These are phyloP conservation scores for Cyclotella cryptica DNA, from an alignment of 108 stramenopile species.

Conservation along the genomic window DNA sequence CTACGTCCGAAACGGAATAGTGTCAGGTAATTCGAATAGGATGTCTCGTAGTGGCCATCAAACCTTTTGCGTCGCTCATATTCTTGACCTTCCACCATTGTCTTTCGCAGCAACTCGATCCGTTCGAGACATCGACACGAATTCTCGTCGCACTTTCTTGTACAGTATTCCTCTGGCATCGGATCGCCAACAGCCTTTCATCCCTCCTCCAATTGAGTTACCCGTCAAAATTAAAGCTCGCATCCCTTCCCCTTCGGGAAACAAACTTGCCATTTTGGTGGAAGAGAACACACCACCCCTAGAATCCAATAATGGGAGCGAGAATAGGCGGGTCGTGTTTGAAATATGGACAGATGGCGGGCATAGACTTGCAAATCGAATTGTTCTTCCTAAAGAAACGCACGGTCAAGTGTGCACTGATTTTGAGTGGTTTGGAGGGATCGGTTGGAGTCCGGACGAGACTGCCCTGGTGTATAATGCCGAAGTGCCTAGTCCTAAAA, in stretches of 20 bases:
- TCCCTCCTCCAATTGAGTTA: slow-evolving; percentile 64
- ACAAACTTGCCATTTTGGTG: slow-evolving; percentile 62
- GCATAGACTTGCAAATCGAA: slow-evolving; percentile 57
- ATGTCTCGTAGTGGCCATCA: neutral
- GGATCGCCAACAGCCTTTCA: slow-evolving; percentile 2
- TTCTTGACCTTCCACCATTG: neutral
- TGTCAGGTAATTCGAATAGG: slow-evolving; percentile 24
- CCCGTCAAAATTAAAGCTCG: slow-evolving; percentile 61
- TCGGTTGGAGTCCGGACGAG: slow-evolving; percentile 72
- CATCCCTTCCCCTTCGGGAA: slow-evolving; percentile 73
- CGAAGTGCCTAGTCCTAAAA: slow-evolving; percentile 62
- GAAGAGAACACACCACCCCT: slow-evolving; percentile 34
- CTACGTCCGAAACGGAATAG: slow-evolving; percentile 47
- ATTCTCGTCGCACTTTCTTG: slow-evolving; percentile 60
- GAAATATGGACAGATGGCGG: slow-evolving; percentile 73
- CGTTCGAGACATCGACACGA: slow-evolving; percentile 74
- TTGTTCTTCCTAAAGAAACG: slow-evolving; percentile 41
- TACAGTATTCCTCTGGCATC: slow-evolving; percentile 56
- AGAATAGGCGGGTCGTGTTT: slow-evolving; percentile 45
- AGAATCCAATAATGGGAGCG: slow-evolving; percentile 18
- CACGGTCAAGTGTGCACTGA: slow-evolving; percentile 76
- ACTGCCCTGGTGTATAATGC: slow-evolving; percentile 69
- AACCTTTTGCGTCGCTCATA: neutral
- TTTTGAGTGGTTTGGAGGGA: slow-evolving; percentile 68
- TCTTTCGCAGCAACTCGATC: slow-evolving; percentile 57